Percentiles rank a stretch among this genome's conserved stretches.
These are phyloP conservation scores for Caloboletus inedulis DNA, from an alignment of 1,284 basidiomycete species.

Conservation along the genomic window DNA sequence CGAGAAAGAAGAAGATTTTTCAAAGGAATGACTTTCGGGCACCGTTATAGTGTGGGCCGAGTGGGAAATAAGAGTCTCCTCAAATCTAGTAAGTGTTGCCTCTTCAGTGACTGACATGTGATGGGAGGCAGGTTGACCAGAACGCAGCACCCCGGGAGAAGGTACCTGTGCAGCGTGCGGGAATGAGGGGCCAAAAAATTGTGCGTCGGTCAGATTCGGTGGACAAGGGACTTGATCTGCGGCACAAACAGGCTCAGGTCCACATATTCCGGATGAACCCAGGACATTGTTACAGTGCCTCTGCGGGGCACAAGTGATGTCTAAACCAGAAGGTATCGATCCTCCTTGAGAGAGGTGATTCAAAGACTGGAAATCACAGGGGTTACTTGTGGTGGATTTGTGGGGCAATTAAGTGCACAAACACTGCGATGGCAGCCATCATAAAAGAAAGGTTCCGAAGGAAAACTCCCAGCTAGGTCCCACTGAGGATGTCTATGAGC, in stretches of 20 bases:
- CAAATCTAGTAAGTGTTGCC: background rate
- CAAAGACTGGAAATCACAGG: slow-evolving; percentile 1
- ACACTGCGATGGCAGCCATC: background rate
- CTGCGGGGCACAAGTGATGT: background rate
- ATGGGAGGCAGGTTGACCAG: background rate
- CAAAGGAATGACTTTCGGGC: no score
- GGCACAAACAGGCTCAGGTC: background rate
- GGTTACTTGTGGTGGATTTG: background rate
- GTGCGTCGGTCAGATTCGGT: background rate
- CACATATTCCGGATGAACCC: background rate
- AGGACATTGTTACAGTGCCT: background rate
- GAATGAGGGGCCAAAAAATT: no score
- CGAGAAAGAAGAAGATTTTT: no score
- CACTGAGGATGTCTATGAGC: background rate
- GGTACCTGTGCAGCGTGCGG: background rate
- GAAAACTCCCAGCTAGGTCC: background rate
- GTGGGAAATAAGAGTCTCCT: no score
- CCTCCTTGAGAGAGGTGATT: background rate
- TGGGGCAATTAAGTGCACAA: background rate
- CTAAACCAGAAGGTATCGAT: slow-evolving; percentile 1
- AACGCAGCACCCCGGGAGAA: background rate
- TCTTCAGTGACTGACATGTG: background rate
- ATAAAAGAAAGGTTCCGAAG: background rate
- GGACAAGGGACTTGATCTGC: background rate
- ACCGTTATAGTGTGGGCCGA: background rate